These are phyloP conservation scores for Populus pruinosa DNA, from an alignment of 345 rosid genomes.

Conservation along the genomic window DNA sequence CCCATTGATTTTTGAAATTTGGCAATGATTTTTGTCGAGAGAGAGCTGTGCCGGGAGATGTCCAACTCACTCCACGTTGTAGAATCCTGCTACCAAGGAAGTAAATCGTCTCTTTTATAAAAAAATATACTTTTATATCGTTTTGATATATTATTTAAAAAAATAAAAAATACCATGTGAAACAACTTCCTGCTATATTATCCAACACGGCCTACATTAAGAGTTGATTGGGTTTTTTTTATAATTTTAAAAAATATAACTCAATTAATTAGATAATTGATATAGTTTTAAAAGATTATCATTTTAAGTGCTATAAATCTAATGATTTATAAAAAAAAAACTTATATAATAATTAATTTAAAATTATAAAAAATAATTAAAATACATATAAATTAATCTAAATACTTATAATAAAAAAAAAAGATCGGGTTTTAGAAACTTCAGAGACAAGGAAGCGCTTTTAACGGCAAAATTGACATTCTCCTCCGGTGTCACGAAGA, in stretches of 20 bases:
- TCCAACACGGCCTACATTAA: accelerated
- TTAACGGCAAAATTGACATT: neutral
- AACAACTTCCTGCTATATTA: accelerated
- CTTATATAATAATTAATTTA: no score
- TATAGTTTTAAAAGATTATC: accelerated
- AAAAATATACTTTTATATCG: no score
- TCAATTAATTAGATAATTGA: accelerated
- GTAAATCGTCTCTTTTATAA: neutral
- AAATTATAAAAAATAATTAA: no score
- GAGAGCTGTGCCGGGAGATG: neutral
- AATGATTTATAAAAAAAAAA: accelerated
- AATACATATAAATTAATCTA: no score
- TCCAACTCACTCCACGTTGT: neutral
- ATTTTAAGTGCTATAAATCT: no score
- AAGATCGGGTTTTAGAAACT: neutral
- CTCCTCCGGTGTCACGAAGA: neutral
- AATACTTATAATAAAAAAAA: no score
- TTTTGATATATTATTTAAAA: no score
- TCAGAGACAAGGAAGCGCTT: neutral
- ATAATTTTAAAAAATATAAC: accelerated
- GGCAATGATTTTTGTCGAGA: neutral
- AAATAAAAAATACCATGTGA: no score
- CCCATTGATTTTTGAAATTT: no score
- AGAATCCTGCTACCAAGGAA: neutral
- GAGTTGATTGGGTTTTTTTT: no score